Percentiles rank a stretch among this genome's conserved stretches.
phyloP scores from a whole-genome alignment of 768 basidiomycete genomes.

The Agrocybe pediades region DNA sequence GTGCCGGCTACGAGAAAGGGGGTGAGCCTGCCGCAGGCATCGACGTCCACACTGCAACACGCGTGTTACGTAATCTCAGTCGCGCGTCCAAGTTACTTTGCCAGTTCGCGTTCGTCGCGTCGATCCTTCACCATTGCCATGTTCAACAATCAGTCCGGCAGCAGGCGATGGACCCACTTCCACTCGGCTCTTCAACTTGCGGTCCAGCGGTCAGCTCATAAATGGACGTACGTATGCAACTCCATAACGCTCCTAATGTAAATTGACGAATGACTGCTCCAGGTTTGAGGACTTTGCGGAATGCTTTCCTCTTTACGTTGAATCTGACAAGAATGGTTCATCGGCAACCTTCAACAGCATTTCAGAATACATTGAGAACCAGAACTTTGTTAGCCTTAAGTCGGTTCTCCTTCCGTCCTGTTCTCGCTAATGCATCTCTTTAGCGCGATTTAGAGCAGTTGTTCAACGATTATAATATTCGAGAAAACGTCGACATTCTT shows the following conservation, averaged over 20 bases:
- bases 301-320: conserved; percentile 67
- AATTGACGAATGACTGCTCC: neutral
- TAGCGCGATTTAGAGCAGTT: conserved; percentile 70
- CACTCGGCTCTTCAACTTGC: conserved; percentile 58
- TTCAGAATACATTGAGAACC: conserved; percentile 70
- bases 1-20: no score
- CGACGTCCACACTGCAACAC: neutral
- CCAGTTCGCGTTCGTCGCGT: neutral
- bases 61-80: neutral
- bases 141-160: conserved; percentile 47
- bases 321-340: conserved; percentile 66
- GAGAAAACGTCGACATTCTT: conserved; percentile 69
- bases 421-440: neutral
- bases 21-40: neutral
- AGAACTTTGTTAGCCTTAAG: conserved; percentile 45
- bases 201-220: conserved; percentile 54
- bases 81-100: neutral
- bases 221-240: conserved; percentile 54
- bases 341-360: conserved; percentile 65
- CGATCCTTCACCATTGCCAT: conserved; percentile 20
- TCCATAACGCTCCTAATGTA: neutral
- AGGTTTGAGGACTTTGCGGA: conserved; percentile 63
- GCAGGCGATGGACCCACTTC: conserved; percentile 58
- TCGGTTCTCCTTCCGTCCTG: neutral
- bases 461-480: conserved; percentile 68